These are phyloP conservation scores for Eimeria necatrix DNA, from an alignment of 169 alveolate species.

Conservation along the genomic window DNA sequence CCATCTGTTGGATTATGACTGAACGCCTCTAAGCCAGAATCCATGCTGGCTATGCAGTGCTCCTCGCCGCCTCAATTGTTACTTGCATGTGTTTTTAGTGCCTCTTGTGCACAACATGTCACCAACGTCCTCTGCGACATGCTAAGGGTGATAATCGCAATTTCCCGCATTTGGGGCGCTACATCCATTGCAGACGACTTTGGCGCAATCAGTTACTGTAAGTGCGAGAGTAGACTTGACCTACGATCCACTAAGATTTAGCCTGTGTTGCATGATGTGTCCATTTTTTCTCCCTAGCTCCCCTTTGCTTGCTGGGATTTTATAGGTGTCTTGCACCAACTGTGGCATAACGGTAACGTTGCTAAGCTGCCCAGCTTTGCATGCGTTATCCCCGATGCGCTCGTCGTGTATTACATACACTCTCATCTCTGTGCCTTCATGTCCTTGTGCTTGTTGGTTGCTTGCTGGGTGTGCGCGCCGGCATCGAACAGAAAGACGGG, in stretches of 20 bases:
- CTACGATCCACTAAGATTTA: too few species aligned
- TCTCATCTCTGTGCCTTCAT: too few species aligned
- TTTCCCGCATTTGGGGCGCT: not conserved
- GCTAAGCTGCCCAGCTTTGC: too few species aligned
- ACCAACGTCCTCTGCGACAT: not conserved
- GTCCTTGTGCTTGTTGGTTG: too few species aligned
- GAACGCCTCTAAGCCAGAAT: constrained; percentile 84
- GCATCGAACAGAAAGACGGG: too few species aligned
- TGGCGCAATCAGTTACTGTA: not conserved
- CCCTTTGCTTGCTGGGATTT: not conserved
- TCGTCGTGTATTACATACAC: too few species aligned
- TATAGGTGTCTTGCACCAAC: too few species aligned
- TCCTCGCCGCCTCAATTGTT: constrained; percentile 75
- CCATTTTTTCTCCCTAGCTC: not conserved
- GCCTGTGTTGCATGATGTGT: too few species aligned
- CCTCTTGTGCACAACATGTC: constrained; percentile 23
- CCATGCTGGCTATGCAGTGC: constrained; percentile 85
- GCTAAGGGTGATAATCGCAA: not conserved
- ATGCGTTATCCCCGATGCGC: too few species aligned
- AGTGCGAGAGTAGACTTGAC: not conserved
- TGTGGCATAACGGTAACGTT: too few species aligned
- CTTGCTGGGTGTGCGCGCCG: too few species aligned
- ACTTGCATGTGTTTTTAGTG: constrained; percentile 58
- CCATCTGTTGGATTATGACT: constrained; percentile 84
- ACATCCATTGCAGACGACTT: not conserved